These are phyloP conservation scores for Peronosclerospora sorghi DNA, from an alignment of 352 stramenopile species.

Conservation along the genomic window DNA sequence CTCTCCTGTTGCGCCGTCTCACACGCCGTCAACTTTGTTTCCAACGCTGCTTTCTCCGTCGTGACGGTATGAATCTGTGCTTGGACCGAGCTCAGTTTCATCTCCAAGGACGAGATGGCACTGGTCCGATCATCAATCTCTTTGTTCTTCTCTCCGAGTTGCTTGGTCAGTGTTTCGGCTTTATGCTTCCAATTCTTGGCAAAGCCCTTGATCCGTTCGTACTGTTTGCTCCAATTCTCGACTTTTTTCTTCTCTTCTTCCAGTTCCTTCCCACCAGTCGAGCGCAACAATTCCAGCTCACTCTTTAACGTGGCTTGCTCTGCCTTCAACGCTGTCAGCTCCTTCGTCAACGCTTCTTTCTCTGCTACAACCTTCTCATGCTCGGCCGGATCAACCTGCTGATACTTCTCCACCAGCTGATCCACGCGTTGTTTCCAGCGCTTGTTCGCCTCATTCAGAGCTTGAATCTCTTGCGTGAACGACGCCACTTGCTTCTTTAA, in stretches of 20 bases:
- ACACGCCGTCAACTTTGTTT: slow-evolving; percentile 29
- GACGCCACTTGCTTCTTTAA: slow-evolving; percentile 41
- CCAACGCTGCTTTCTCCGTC: slow-evolving; percentile 31
- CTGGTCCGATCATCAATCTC: slow-evolving; percentile 37
- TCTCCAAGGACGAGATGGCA: slow-evolving; percentile 26
- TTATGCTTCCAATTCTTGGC: slow-evolving; percentile 80
- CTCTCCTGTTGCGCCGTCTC: slow-evolving; percentile 33
- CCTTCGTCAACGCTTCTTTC: slow-evolving; percentile 35
- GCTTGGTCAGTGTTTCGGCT: slow-evolving; percentile 49
- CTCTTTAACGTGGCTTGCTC: slow-evolving; percentile 26
- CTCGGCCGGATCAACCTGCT: slow-evolving; percentile 64
- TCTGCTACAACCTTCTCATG: slow-evolving; percentile 60
- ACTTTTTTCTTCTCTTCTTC: slow-evolving; percentile 58
- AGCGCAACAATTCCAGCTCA: slow-evolving; percentile 40
- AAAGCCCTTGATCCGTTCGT: slow-evolving; percentile 71
- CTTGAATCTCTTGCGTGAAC: slow-evolving; percentile 50
- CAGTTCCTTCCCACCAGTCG: slow-evolving; percentile 32
- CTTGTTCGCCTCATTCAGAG: slow-evolving; percentile 50
- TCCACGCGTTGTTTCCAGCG: slow-evolving; percentile 72
- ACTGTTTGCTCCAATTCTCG: slow-evolving; percentile 64
- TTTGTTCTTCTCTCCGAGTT: slow-evolving; percentile 60
- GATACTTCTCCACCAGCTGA: slow-evolving; percentile 75
- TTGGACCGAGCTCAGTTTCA: slow-evolving; percentile 26
- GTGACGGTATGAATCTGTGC: slow-evolving; percentile 18
- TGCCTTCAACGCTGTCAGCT: slow-evolving; percentile 31